Evolutionary conservation across 1,284 basidiomycete genomes (phyloP), one percentile per base, ranked within the genome.

Genomic region (Malassezia globosa): DNA sequence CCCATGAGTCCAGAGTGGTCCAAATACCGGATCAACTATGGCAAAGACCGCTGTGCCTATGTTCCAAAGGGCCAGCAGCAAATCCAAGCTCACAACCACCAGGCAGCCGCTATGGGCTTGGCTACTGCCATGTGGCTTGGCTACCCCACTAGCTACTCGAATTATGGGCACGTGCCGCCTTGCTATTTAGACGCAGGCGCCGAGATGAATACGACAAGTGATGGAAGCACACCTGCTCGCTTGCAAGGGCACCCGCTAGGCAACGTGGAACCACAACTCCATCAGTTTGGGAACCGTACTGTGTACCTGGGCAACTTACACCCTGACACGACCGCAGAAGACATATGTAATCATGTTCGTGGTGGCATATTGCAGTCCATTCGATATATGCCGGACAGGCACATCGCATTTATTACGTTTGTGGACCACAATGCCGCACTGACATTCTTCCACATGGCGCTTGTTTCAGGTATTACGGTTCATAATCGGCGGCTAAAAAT

Each of bases 261-360:
- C n/a, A 25, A 39, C 10, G 42, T 37, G 13, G 38, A 53, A 27
- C 47, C 42, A 22, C 53, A 60, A 18, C 33, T 57, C 27, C 55
- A 63, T 48, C 67, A 70, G 55, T 58, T 70, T 25, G 67, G 67
- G 39, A 70, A 70, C 33, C 62, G 67, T 25, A 70, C 67, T 31
- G 61, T 70, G 56, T 70, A 70, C 43, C 55, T 70, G 7, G 67
- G 67, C 43, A 70, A 70, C 54, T 61, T 70, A 43, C 67, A 70
- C 31, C 66, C 63, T 13, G 64, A 69, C 21, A 69, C 66, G 13
- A 70, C 64, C 5, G 63, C 62, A 2, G 67, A 66, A 40, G 67
- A 70, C 54, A 70, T 70, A 49, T 70, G 67, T 60, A 70, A 70
- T 57, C 66, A 69, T 52, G 64, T 70, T 29, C 66, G 67, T 5